Evolutionary conservation across 345 rosid genomes (phyloP), one percentile per base, ranked within the genome.

Genomic region (Aethionema arabicum): DNA sequence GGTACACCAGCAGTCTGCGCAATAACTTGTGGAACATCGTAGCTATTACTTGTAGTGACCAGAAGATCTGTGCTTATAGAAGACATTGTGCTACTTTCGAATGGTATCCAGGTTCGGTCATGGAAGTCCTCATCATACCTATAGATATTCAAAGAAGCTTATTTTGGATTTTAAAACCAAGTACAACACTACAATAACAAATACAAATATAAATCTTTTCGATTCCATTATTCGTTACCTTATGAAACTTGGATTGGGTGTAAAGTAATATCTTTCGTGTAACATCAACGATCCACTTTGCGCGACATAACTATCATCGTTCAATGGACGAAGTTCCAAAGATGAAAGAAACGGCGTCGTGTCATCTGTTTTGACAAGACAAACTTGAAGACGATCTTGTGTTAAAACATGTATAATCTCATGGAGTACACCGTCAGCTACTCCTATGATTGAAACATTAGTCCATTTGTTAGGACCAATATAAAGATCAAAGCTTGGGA

Each of bases 311-410:
- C 12, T 42, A 4, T 13, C 11, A 52, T 46, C 62, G 1, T 35
- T 44, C 41, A 80, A n/a, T 9, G 50, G 77, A 71, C 90, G 78
- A 2, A 83, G 14, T 6, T 87, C 88, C 5, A 84, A 38, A 0
- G 78, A 56, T 1, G 83, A 75, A 31, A 83, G 68, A 50, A 86
- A 82, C 4, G 88, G 88, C 11, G 66, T 56, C 0, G 82, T 82
- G 0, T 0, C 1, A 32, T 65, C 72, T 5, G 76, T 55, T 40
- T 88, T 83, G 21, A 80, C 81, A 8, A 80, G 78, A 68, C 92
- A 88, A 29, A 85, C 40, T 47, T 76, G 63, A 13, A 80, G 40
- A 48, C 40, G 11, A 0, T 76, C 58, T 11, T 67, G 55, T 3
- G 52, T 8, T 3, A 76, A 44, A 0, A 59, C 30, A 71, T 85